phyloP scores from a whole-genome alignment of 176 grass and related monocot genomes.

The Echinochloa phyllopogon region DNA sequence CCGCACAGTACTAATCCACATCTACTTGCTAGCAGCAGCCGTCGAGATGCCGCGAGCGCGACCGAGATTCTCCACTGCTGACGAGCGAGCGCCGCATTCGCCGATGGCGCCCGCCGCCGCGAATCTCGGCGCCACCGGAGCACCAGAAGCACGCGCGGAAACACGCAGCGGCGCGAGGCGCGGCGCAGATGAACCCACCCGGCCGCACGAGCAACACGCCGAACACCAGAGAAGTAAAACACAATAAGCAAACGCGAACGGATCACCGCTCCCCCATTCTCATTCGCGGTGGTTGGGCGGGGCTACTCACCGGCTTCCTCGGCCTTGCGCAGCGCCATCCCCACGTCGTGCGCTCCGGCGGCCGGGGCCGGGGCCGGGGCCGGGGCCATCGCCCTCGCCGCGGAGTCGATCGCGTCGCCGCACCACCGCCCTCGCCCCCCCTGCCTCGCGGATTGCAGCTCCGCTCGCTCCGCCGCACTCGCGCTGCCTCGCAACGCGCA shows the following conservation, averaged over 20 bases:
- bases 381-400: conserved; percentile 12
- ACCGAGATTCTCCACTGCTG: neutral
- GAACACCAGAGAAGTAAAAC: neutral
- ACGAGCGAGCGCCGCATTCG: neutral
- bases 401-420: neutral
- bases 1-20: neutral
- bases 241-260: neutral
- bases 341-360: conserved; percentile 56
- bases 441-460: conserved; percentile 18
- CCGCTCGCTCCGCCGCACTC: neutral
- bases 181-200: neutral
- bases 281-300: no score
- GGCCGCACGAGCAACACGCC: neutral
- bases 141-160: neutral
- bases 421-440: neutral
- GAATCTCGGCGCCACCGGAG: neutral
- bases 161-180: neutral
- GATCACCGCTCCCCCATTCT: neutral
- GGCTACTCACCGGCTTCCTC: conserved; percentile 74
- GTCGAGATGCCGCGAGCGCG: neutral
- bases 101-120: neutral
- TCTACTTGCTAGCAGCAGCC: neutral
- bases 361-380: conserved; percentile 6
- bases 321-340: conserved; percentile 79
- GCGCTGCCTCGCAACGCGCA: neutral